Evolutionary conservation across 2,329 filamentous ascomycete genomes (phyloP), one percentile per base, ranked within the genome.

Genomic region (Beauveria brongniartii): DNA sequence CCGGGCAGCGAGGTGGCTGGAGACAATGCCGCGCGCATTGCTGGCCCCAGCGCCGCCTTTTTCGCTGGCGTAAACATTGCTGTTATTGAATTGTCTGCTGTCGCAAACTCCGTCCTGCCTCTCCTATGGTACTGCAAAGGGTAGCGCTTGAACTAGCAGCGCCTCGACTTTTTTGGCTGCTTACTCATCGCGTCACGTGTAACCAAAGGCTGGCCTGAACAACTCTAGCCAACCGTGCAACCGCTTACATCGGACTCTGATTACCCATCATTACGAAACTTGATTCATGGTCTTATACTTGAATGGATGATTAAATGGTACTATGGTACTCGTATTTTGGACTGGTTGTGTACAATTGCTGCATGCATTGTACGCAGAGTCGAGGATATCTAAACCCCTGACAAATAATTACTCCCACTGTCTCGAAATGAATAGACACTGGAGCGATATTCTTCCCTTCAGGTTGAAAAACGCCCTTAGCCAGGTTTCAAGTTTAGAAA

Each of bases 61-160:
- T 85, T 80, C 68, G 83, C 80, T 65, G 84, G 82, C 67, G 82
- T 82, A 70, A 91, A 80, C 86, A 91, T 91, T 66, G 70, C 66
- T 65, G 71, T 70, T 71, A 75, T 75, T 70, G 65, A 50, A 54
- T 46, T 50, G 54, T 52, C 54, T 53, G 51, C 46, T 30, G 60
- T 61, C 53, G 59, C 59, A 51, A 44, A 50, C 46, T 50, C 51
- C 44, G 34, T 56, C 37, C n/a, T n/a, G 24, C 44, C 9, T 20
- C 28, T 14, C 20, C 14, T 28, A 59, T 40, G 18, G 61, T 41
- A 60, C 56, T 55, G 28, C 61, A 41, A 59, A 59, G 22, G 26
- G 14, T 46, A 41, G 37, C 47, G 12, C 34, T 37, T 48, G n/a
- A 20, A 16, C n/a, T 6, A 37, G 46, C 22, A 22, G 43, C 30